Percentiles rank a stretch among this genome's conserved stretches.
phyloP scores from a whole-genome alignment of 495 filamentous ascomycete species.

The Astrothelium macrocarpum region DNA sequence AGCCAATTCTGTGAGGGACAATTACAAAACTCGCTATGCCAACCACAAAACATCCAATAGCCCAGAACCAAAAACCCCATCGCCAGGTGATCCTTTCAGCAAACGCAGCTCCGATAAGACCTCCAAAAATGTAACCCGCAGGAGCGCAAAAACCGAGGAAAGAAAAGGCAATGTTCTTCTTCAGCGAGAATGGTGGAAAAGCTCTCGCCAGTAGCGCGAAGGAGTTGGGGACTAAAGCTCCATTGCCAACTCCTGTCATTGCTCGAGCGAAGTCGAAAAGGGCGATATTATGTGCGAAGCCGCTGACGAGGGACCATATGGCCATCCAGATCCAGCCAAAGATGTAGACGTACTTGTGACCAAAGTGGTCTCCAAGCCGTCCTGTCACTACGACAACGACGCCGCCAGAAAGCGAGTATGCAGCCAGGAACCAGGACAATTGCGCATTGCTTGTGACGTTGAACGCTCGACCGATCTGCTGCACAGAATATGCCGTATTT shows the following conservation, averaged over 20 bases:
- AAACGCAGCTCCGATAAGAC: conserved; percentile 42
- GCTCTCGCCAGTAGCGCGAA: conserved; percentile 41
- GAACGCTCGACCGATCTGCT: conserved; percentile 21
- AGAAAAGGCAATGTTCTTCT: conserved; percentile 17
- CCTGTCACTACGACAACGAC: not conserved
- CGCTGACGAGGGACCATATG: conserved; percentile 62
- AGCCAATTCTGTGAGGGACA: conserved; percentile 37
- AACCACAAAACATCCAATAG: conserved; percentile 37
- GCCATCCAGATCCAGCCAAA: conserved; percentile 61
- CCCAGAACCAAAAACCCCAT: conserved; percentile 54
- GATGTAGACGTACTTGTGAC: conserved; percentile 63
- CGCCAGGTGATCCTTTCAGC: conserved; percentile 49
- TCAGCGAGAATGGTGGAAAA: not conserved
- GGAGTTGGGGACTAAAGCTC: conserved; percentile 66
- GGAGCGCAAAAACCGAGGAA: conserved; percentile 43
- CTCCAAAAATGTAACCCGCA: conserved; percentile 47
- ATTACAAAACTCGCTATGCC: conserved; percentile 34
- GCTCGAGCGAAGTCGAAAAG: conserved; percentile 71
- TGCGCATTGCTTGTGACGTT: conserved; percentile 22
- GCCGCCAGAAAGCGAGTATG: not conserved
- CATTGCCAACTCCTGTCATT: conserved; percentile 68
- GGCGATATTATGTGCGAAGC: conserved; percentile 56
- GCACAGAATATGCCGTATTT: conserved; percentile 20
- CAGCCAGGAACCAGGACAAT: not conserved
- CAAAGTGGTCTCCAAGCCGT: conserved; percentile 44